Conservation (phyloP, 2,329 filamentous ascomycete species). For the Clonostachys byssicola region DNA sequence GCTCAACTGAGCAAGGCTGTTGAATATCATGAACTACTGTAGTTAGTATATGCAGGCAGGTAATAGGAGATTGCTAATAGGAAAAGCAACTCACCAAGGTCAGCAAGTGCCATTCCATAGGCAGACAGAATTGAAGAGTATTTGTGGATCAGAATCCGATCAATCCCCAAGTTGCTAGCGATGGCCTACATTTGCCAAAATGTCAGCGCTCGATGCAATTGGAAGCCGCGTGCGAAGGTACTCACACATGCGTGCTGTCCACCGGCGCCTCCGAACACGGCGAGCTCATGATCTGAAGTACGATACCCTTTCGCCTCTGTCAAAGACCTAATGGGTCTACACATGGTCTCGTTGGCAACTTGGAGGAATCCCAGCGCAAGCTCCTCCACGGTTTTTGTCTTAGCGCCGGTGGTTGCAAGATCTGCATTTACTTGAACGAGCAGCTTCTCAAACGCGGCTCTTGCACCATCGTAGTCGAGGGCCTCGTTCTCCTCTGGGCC, state of each 20-base stretch:
- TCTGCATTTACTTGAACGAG: conserved; percentile 75
- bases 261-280: conserved; percentile 88
- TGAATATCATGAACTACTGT: conserved; percentile 74
- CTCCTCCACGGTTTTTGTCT: conserved; percentile 63
- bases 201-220: not conserved
- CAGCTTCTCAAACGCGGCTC: conserved; percentile 70
- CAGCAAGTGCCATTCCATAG: conserved; percentile 88
- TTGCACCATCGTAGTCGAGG: conserved; percentile 71
- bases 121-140: conserved; percentile 89
- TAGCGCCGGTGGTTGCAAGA: not conserved
- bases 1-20: conserved; percentile 63
- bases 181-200: conserved; percentile 43
- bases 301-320: conserved; percentile 92
- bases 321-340: conserved; percentile 80
- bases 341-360: conserved; percentile 93
- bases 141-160: conserved; percentile 77
- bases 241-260: conserved; percentile 80
- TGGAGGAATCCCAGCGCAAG: conserved; percentile 87
- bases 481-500: conserved; percentile 82
- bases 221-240: not conserved
- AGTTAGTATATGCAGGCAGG: too few species aligned
- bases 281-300: conserved; percentile 80
- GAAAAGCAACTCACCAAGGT: conserved; percentile 44
- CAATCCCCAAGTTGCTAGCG: conserved; percentile 77
- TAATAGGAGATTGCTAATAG: too few species aligned